phyloP scores from a whole-genome alignment of 2,329 filamentous ascomycete species.

The Cytospora piceicola region DNA sequence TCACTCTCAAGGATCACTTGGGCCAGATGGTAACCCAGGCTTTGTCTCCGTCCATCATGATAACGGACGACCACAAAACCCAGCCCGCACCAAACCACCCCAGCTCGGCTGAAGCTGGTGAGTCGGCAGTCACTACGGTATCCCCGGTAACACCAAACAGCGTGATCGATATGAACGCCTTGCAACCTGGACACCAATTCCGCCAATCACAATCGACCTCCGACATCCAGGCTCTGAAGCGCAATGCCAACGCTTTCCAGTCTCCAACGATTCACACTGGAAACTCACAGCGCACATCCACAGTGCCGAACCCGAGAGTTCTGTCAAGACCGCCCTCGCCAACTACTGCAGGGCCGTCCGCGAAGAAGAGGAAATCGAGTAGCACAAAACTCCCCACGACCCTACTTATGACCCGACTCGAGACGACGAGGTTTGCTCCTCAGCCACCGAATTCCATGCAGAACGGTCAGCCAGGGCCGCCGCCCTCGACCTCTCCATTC shows the following conservation, averaged over 20 bases:
- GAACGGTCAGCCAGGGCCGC: constrained; percentile 39
- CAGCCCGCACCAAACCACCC: constrained; percentile 52
- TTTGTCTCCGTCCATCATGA: constrained; percentile 88
- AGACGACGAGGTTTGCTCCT: constrained; percentile 50
- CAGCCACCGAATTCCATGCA: constrained; percentile 44
- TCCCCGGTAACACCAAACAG: constrained; percentile 20
- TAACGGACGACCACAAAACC: constrained; percentile 97
- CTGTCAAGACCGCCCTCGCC: constrained; percentile 78
- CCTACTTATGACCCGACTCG: constrained; percentile 81
- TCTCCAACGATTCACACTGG: constrained; percentile 12
- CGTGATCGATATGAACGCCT: constrained; percentile 39
- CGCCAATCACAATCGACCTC: constrained; percentile 63
- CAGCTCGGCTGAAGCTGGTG: constrained; percentile 18
- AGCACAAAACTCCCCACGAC: constrained; percentile 72
- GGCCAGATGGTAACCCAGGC: constrained; percentile 80
- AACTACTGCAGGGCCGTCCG: constrained; percentile 64
- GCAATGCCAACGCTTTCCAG: constrained; percentile 34
- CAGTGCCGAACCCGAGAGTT: constrained; percentile 60
- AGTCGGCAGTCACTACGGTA: constrained; percentile 28
- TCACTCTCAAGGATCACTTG: constrained; percentile 84
- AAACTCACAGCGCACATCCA: constrained; percentile 38
- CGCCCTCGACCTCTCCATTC: constrained; percentile 56
- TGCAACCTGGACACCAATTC: constrained; percentile 50
- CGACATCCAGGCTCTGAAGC: constrained; percentile 64
- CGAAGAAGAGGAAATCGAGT: constrained; percentile 84